phyloP scores from a whole-genome alignment of 2,329 filamentous ascomycete species.

The Fonsecaea nubica region DNA sequence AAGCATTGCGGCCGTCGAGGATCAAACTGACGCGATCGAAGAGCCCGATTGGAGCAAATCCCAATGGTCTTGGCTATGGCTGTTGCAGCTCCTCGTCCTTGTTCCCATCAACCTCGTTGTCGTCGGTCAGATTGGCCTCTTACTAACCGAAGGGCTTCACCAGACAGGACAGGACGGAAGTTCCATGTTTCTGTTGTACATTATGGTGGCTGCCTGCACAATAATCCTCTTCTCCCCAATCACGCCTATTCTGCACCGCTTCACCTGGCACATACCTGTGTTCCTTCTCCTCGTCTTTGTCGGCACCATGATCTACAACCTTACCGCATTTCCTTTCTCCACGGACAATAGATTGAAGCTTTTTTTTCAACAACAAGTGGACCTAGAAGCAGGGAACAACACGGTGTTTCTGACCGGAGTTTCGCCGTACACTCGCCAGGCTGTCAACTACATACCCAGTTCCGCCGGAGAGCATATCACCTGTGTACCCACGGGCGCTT shows the following conservation, averaged over 20 bases:
- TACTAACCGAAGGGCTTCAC: constrained; percentile 72
- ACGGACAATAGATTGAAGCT: constrained; percentile 79
- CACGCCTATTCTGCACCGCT: constrained; percentile 83
- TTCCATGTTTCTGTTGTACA: constrained; percentile 72
- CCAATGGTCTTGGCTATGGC: constrained; percentile 84
- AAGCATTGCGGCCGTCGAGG: constrained; percentile 33
- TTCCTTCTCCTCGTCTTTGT: constrained; percentile 76
- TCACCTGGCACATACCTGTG: constrained; percentile 80
- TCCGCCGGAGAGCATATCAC: constrained; percentile 66
- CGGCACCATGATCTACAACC: constrained; percentile 82
- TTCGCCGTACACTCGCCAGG: constrained; percentile 68
- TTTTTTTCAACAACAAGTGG: constrained; percentile 81
- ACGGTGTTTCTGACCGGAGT: constrained; percentile 73
- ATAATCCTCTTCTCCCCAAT: constrained; percentile 77
- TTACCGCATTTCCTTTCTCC: constrained; percentile 88
- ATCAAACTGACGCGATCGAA: constrained; percentile 40
- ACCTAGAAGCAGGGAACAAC: constrained; percentile 76
- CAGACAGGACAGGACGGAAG: constrained; percentile 88
- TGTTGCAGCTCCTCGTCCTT: constrained; percentile 81
- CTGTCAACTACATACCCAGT: constrained; percentile 74
- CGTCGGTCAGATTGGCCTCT: constrained; percentile 75
- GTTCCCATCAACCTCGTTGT: constrained; percentile 80
- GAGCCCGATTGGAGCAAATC: constrained; percentile 87
- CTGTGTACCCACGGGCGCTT: constrained; percentile 55
- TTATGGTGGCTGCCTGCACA: constrained; percentile 71